Base-by-base conservation (phyloP, 768 basidiomycete genomes). In the Pleurotus platypus region DNA sequence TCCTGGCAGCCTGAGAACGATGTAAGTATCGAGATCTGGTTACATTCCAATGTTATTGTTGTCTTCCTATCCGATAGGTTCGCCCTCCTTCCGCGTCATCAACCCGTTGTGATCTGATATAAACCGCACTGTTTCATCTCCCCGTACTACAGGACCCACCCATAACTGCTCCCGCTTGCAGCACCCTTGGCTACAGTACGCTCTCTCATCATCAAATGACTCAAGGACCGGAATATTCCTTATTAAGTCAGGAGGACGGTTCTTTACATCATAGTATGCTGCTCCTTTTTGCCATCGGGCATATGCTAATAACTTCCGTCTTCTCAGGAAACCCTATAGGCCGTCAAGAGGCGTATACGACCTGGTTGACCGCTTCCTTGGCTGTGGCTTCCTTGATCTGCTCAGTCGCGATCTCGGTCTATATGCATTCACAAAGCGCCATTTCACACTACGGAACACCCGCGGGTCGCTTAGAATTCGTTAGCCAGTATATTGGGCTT, bases 401-500 rank as follows among this genome's bases (percentile, higher is more conserved):
- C 11, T 40, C 38, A 11, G 15, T 54, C 16, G 51, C 39, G 24
- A 42, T 22, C 51, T 42, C 26, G 9, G 38, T 39, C n/a, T 40
- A 27, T 15, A 20, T 38, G 2, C 38, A 54, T 38, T 9, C 39
- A 12, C 30, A 35, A 9, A 9, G 11, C 30, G 30, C 30, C 30
- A 6, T 15, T n/a, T 18, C 24, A 18, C 39, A 11, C 5, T 8
- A 24, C n/a, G 35, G 16, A 54, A 40, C 51, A 11, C 16, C n/a
- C 18, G 11, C 16, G 3, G n/a, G 22, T 6, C 51, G 27, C 18
- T 26, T 54, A 42, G 51, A 54, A 39, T n/a, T 54, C 15, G 51
- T 54, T 39, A 54, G 51, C 24, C 51, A 54, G 26, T 54, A 54
- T 39, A 30, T 54, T 42, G 51, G 51, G 18, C 51, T 54, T 24